These are phyloP conservation scores for Heritiera fomes DNA, from an alignment of 345 rosid species.

Conservation along the genomic window DNA sequence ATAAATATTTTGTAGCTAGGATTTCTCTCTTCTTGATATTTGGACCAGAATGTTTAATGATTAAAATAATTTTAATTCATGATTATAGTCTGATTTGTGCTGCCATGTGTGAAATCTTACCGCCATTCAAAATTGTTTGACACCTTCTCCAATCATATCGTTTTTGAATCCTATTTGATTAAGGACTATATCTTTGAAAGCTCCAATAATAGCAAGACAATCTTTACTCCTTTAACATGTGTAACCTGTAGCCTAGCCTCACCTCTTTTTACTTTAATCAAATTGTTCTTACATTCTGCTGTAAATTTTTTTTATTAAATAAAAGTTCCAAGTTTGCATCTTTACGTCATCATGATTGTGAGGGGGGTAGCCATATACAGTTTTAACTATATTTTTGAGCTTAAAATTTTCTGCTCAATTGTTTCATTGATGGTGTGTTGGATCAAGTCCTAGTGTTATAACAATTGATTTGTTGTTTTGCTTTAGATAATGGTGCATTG, in stretches of 20 bases:
- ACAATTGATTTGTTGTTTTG: neutral
- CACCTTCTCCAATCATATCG: neutral
- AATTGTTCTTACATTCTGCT: neutral
- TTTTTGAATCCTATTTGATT: neutral
- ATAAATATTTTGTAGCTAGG: neutral
- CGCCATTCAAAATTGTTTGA: neutral
- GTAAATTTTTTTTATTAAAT: neutral
- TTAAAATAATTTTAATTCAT: neutral
- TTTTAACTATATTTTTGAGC: neutral
- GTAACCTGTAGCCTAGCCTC: neutral
- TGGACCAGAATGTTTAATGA: conserved; percentile 1
- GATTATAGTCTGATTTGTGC: neutral
- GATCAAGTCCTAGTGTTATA: neutral
- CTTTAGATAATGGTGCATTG: neutral
- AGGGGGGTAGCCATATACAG: neutral
- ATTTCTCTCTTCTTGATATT: neutral
- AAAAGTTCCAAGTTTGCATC: neutral
- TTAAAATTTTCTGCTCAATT: neutral
- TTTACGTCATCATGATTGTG: neutral
- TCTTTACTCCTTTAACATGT: neutral
- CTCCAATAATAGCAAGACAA: neutral
- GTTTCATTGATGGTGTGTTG: neutral
- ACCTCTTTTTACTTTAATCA: neutral
- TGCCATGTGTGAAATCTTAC: neutral
- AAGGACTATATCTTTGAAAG: neutral